Conservation (phyloP, 2,329 filamentous ascomycete species). For the Aspergillus aculeatinus region DNA sequence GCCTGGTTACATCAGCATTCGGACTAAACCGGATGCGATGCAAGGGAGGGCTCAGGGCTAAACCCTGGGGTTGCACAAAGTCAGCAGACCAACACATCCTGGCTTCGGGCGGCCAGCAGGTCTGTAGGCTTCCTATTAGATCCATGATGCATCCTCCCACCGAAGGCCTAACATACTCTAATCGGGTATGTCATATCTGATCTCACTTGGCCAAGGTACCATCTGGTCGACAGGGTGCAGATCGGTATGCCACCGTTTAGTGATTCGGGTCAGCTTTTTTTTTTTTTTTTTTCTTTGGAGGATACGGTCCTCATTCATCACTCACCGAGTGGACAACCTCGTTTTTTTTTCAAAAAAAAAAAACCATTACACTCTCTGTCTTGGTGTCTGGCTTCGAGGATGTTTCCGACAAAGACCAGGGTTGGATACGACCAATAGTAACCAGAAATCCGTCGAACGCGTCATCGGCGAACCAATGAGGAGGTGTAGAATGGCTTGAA, state of each 20-base stretch:
- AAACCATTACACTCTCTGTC: conserved; percentile 10
- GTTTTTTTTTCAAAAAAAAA: too few species aligned
- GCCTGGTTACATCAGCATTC: conserved; percentile 21
- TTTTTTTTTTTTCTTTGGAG: neutral
- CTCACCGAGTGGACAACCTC: neutral
- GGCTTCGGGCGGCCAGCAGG: conserved; percentile 12
- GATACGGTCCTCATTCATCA: neutral
- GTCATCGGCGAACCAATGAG: conserved; percentile 33
- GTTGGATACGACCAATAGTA: conserved; percentile 25
- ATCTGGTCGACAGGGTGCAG: conserved; percentile 8
- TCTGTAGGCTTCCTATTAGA: conserved; percentile 8
- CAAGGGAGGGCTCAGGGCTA: conserved; percentile 31
- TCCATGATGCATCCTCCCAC: conserved; percentile 9
- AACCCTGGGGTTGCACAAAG: conserved; percentile 25
- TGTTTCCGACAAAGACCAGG: conserved; percentile 18
- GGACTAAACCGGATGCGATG: conserved; percentile 25
- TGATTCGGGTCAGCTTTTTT: neutral
- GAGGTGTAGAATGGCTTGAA: conserved; percentile 28
- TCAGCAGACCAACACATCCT: conserved; percentile 23
- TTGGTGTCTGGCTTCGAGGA: conserved; percentile 10
- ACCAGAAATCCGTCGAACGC: conserved; percentile 19
- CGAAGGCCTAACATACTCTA: conserved; percentile 23
- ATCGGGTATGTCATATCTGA: conserved; percentile 25
- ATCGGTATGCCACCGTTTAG: conserved; percentile 1
- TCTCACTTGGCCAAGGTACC: conserved; percentile 15